Conservation (phyloP, 2,329 filamentous ascomycete genomes). For the Apiospora kogelbergensis region DNA sequence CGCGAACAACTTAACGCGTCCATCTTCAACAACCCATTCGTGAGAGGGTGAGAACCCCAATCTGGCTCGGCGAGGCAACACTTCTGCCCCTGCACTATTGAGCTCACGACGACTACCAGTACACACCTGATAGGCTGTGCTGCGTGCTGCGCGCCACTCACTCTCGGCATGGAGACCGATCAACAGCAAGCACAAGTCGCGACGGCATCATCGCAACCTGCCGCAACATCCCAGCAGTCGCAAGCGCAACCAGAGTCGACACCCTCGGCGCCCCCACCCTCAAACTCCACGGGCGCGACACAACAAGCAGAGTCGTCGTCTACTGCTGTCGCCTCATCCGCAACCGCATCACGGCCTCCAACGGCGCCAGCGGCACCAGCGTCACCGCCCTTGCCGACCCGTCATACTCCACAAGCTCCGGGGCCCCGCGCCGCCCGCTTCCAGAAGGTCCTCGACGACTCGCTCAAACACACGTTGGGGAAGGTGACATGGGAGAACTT, state of each 20-base stretch:
- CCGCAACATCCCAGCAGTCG: background rate
- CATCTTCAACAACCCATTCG: background rate
- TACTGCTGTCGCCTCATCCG: constrained; percentile 18
- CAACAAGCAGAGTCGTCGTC: constrained; percentile 13
- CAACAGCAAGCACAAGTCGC: constrained; percentile 6
- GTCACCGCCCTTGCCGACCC: constrained; percentile 41
- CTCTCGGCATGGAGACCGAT: background rate
- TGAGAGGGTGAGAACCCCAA: background rate
- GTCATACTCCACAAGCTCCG: constrained; percentile 45
- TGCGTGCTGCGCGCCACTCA: background rate
- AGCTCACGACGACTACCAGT: background rate
- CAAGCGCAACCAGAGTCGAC: constrained; percentile 8
- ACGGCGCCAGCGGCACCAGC: constrained; percentile 16
- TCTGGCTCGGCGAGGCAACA: background rate
- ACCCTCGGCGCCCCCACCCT: background rate
- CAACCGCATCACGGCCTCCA: background rate
- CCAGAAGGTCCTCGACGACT: constrained; percentile 51
- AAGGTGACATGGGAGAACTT: constrained; percentile 59
- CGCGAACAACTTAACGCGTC: constrained; percentile 1
- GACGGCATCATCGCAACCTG: background rate
- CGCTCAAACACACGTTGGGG: constrained; percentile 53
- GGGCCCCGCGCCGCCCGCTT: constrained; percentile 59
- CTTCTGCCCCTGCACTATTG: background rate
- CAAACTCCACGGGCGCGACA: constrained; percentile 11
- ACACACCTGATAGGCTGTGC: background rate